These are phyloP conservation scores for Albifimbria verrucaria DNA, from an alignment of 2,329 filamentous ascomycete genomes.

Conservation along the genomic window DNA sequence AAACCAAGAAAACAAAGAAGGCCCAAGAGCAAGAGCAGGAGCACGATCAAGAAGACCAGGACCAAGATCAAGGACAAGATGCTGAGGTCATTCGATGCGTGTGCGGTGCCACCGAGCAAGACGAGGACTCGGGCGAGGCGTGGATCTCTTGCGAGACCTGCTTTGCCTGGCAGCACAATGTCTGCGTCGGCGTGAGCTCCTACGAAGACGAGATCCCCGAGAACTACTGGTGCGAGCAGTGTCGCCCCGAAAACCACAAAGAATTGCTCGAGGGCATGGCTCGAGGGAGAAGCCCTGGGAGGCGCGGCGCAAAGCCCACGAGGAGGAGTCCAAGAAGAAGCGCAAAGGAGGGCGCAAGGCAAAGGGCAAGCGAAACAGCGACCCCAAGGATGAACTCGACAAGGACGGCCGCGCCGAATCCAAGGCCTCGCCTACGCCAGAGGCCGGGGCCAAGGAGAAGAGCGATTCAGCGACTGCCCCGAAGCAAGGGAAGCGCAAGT, in stretches of 20 bases:
- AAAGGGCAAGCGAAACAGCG: constrained; percentile 64
- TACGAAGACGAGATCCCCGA: constrained; percentile 76
- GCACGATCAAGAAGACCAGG: constrained; percentile 54
- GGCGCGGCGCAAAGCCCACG: constrained; percentile 58
- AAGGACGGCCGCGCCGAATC: constrained; percentile 29
- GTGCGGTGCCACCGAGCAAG: constrained; percentile 82
- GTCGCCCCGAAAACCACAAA: constrained; percentile 78
- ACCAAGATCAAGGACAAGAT: constrained; percentile 46
- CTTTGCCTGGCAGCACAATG: constrained; percentile 94
- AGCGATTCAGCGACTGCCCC: constrained; percentile 15
- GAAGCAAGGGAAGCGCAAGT: constrained; percentile 54
- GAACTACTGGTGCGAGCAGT: constrained; percentile 90
- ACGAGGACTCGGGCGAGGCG: constrained; percentile 80
- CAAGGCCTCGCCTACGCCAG: constrained; percentile 37
- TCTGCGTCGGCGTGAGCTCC: constrained; percentile 83
- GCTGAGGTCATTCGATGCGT: constrained; percentile 85
- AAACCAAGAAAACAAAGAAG: constrained; percentile 51
- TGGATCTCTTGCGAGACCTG: constrained; percentile 97
- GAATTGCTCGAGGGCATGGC: constrained; percentile 75
- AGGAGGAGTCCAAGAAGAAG: constrained; percentile 58
- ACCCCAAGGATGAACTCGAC: constrained; percentile 58
- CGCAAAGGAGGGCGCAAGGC: constrained; percentile 60
- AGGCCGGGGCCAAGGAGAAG: constrained; percentile 48
- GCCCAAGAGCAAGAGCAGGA: constrained; percentile 58
- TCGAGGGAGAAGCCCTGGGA: constrained; percentile 88